A percentile compares a stretch with the other conserved stretches of the same genome.
phyloP scores from a whole-genome alignment of 2,329 filamentous ascomycete species.

The Leptographium galeiforme region DNA sequence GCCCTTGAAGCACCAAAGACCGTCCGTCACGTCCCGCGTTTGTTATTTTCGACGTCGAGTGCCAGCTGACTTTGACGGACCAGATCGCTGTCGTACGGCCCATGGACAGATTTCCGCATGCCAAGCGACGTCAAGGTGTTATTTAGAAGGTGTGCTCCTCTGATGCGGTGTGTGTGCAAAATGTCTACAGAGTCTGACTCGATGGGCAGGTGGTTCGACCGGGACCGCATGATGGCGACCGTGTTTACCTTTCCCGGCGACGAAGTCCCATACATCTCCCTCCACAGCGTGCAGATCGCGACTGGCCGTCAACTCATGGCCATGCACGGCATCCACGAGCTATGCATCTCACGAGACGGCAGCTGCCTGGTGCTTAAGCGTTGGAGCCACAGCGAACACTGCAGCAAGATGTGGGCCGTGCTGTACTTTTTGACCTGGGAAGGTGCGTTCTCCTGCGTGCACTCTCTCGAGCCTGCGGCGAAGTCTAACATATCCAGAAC shows the following conservation, averaged over 20 bases:
- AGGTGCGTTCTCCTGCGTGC: conserved; percentile 24
- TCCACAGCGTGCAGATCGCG: conserved; percentile 28
- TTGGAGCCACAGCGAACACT: conserved; percentile 31
- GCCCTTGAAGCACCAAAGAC: conserved; percentile 27
- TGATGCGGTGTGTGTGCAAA: too few relatives aligned
- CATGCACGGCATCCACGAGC: conserved; percentile 37
- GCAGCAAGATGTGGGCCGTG: conserved; percentile 38
- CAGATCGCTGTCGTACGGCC: conserved; percentile 34
- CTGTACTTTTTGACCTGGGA: conserved; percentile 48
- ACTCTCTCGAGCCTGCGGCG: background rate
- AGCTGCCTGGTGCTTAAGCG: conserved; percentile 35
- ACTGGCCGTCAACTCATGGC: conserved; percentile 31
- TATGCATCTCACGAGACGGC: conserved; percentile 36
- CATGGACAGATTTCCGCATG: conserved; percentile 30
- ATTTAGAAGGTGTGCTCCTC: conserved; percentile 29
- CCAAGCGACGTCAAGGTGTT: conserved; percentile 35
- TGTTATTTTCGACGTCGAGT: background rate
- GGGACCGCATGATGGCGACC: conserved; percentile 39
- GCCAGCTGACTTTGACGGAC: background rate
- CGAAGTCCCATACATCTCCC: conserved; percentile 31
- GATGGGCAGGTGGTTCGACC: conserved; percentile 34
- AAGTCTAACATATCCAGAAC: conserved; percentile 26
- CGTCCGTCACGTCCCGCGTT: background rate
- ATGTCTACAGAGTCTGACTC: background rate
- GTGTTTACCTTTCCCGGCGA: conserved; percentile 33